These are phyloP conservation scores for Aechmea fasciata DNA, from an alignment of 176 grass and related monocot genomes.

Conservation along the genomic window DNA sequence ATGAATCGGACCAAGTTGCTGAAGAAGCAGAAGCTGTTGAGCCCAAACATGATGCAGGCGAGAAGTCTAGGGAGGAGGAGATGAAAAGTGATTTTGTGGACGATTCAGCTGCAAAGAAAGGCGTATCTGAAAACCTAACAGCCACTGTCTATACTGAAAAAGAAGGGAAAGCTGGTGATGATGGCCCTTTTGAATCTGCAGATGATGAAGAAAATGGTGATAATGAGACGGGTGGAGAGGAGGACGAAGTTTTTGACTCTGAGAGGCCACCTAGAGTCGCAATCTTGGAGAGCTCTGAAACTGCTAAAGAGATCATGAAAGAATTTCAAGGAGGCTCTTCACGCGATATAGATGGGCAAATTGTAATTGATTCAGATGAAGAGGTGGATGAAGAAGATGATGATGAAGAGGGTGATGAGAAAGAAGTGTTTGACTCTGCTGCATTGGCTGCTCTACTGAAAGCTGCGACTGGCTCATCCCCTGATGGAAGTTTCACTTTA, in stretches of 20 bases:
- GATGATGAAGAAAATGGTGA: background rate
- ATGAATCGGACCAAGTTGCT: background rate
- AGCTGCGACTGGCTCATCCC: slow-evolving; percentile 43
- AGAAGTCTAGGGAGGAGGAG: background rate
- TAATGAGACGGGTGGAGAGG: background rate
- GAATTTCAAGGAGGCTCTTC: slow-evolving; percentile 52
- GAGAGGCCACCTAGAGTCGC: background rate
- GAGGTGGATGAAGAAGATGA: slow-evolving; percentile 57
- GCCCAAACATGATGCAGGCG: background rate
- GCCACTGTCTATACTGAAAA: background rate
- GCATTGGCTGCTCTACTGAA: slow-evolving; percentile 60
- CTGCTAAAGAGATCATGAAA: slow-evolving; percentile 55
- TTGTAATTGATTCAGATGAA: slow-evolving; percentile 60
- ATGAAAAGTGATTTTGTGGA: background rate
- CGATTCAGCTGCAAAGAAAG: background rate
- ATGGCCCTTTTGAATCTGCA: background rate
- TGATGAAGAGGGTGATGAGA: slow-evolving; percentile 31
- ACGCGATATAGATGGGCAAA: slow-evolving; percentile 44
- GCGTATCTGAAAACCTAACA: background rate
- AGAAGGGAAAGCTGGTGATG: background rate
- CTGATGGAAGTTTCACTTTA: slow-evolving; percentile 41
- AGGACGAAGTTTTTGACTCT: background rate
- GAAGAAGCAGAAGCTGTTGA: background rate
- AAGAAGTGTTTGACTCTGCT: slow-evolving; percentile 54
- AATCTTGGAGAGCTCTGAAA: slow-evolving; percentile 35